Base-by-base conservation (phyloP, 1,284 basidiomycete genomes). In the Takashimella koratensis region DNA sequence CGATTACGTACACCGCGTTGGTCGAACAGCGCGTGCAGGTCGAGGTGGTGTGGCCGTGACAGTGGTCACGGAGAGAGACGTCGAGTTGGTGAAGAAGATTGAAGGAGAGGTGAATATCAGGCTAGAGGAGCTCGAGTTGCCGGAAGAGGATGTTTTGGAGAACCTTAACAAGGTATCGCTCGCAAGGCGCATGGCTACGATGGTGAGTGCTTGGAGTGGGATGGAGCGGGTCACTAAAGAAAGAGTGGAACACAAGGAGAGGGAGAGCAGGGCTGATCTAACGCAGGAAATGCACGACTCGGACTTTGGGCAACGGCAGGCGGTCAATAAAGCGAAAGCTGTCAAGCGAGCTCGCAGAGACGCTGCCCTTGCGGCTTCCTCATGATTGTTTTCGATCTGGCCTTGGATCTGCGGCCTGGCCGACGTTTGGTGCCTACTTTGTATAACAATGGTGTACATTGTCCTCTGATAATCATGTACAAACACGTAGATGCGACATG, bases 61-160 rank as follows among this genome's bases (percentile, higher is more conserved):
- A 64, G 90, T 98, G 68, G 89, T 98, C 50, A 96, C 93, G 3
- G 95, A 98, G 76, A 79, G 84, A 43, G 95, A 98, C 68, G 90
- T 96, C 64, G 86, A 92, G 59, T 80, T 88, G 45, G 82, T 98
- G 36, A 72, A 90, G 63, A 81, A 77, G 54, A 89, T 98, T 59
- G 96, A 99, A 76, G 82, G 83, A 44, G 85, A 90, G 39, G 51
- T 57, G 19, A 44, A 54, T 22, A 86, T 84, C n/a, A 84, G 83
- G 67, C 77, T 96, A 23, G 77, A 79, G 13, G 87, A 89, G 66
- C 82, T 93, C 78, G 78, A 75, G 6, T 68, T 96, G 27, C 83
- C 87, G 1, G 96, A 99, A 73, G 83, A 81, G 19, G 82, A 82
- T 57, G 92, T 98, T 4, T 78, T 98, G 56, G 88, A 93, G 63